phyloP scores from a whole-genome alignment of 2,329 filamentous ascomycete species.

The Trichoderma simmonsii region DNA sequence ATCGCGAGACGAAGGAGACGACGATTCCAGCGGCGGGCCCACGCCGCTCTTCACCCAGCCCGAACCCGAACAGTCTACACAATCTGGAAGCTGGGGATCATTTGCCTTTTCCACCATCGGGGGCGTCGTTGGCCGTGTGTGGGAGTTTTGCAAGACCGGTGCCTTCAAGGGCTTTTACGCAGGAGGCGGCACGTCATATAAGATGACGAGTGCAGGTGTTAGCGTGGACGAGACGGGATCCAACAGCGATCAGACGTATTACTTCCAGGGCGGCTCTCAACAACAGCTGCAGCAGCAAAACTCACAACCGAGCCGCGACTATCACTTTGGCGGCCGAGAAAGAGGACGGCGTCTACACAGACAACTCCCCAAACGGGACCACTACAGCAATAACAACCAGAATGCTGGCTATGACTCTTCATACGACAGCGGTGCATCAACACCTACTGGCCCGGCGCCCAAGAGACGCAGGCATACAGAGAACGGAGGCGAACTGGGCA shows the following conservation, averaged over 20 bases:
- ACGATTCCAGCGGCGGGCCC: slow-evolving; percentile 29
- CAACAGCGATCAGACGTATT: slow-evolving; percentile 26
- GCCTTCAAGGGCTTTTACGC: slow-evolving; percentile 84
- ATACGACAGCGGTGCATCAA: slow-evolving; percentile 36
- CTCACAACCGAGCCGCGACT: neutral
- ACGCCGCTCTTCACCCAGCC: slow-evolving; percentile 33
- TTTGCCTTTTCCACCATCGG: slow-evolving; percentile 61
- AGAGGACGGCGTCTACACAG: neutral
- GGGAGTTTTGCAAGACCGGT: slow-evolving; percentile 72
- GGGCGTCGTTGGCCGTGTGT: slow-evolving; percentile 71
- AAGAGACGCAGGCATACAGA: slow-evolving; percentile 58
- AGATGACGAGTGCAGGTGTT: slow-evolving; percentile 40
- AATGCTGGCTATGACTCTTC: slow-evolving; percentile 27
- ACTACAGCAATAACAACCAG: slow-evolving; percentile 7
- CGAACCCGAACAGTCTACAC: slow-evolving; percentile 28
- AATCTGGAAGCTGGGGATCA: slow-evolving; percentile 50
- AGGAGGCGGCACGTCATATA: slow-evolving; percentile 73
- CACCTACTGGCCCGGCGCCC: slow-evolving; percentile 44
- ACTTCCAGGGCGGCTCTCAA: slow-evolving; percentile 32
- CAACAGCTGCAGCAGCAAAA: neutral
- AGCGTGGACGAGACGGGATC: slow-evolving; percentile 25
- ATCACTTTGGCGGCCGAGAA: neutral
- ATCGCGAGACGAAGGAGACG: slow-evolving; percentile 36
- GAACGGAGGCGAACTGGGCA: slow-evolving; percentile 54
- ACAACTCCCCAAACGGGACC: neutral